Evolutionary conservation across 495 filamentous ascomycete genomes (phyloP).

Genomic region (Neurospora africana): DNA sequence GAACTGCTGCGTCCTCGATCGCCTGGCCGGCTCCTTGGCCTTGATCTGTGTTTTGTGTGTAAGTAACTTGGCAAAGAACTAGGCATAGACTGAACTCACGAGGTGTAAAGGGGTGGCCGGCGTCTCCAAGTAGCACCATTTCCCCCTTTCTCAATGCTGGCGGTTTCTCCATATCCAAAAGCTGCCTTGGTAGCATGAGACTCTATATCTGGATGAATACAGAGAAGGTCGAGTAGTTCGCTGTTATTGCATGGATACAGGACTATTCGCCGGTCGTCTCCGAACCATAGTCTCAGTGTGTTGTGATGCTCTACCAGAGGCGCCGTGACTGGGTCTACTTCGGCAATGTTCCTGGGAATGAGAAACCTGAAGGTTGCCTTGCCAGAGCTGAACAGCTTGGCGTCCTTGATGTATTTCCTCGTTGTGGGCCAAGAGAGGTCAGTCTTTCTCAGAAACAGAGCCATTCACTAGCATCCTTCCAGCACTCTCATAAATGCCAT

Average conservation of each 20-base stretch:
- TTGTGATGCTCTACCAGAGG: conserved; percentile 29
- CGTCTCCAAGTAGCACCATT: conserved; percentile 49
- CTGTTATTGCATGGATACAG: conserved; percentile 50
- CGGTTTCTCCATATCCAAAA: conserved; percentile 49
- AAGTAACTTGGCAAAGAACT: not conserved
- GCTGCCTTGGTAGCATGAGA: conserved; percentile 30
- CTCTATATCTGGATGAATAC: conserved; percentile 43
- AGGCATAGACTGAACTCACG: conserved; percentile 5
- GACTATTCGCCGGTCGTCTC: conserved; percentile 41
- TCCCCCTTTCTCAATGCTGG: conserved; percentile 40
- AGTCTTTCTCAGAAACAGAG: not conserved
- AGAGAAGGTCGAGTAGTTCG: conserved; percentile 48
- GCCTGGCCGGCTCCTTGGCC: conserved; percentile 47
- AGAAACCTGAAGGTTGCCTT: conserved; percentile 54
- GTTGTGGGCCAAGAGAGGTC: conserved; percentile 17
- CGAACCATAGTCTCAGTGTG: conserved; percentile 41
- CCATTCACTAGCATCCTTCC: not conserved
- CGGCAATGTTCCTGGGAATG: too few species aligned
- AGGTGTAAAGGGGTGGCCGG: conserved; percentile 52
- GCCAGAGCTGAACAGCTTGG: conserved; percentile 37
- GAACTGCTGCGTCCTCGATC: conserved; percentile 50
- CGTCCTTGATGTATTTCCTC: conserved; percentile 20
- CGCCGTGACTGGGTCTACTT: conserved; percentile 37
- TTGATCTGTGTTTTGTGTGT: conserved; percentile 22
- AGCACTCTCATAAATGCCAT: conserved; percentile 23